Base-by-base conservation (phyloP, 768 basidiomycete genomes). In the Mycena belliarum region DNA sequence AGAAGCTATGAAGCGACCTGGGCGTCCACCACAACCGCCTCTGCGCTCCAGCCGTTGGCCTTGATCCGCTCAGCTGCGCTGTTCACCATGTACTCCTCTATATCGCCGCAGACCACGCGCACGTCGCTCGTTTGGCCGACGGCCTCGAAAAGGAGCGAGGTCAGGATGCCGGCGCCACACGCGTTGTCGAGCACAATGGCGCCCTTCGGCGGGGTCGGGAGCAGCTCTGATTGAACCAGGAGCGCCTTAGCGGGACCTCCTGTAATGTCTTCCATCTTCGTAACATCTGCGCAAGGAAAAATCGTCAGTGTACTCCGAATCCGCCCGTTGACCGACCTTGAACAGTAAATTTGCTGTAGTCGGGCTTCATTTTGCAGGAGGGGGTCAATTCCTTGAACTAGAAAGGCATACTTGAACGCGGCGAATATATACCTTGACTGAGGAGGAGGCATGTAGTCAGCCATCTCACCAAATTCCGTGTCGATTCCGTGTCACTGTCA, bases 261-360 rank as follows among this genome's bases (percentile, higher is more conserved):
- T 11, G 60, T 61, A n/a, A 61, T 52, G 33, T 52, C 54, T 18
- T 61, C 60, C 60, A 61, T 61, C 23, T 49, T 49, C 8, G 47
- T 41, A 5, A 33, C 44, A 26, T 56, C 55, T 56, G 46, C 12
- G 29, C 29, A 32, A 32, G 7, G 12, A 6, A 32, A 32, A 32
- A 6, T 32, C 7, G 29, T 32, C 29, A 32, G 29, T 32, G 12
- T 32, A 32, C 29, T 6, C 12, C 29, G 29, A 32, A n/a, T n/a
- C n/a, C n/a, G n/a, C n/a, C n/a, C n/a, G n/a, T n/a, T 32, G 29
- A 32, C 29, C 12, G 29, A 12, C 29, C 29, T 32, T 32, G 7
- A 6, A 12, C 29, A 32, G 29, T 6, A 32, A 32, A 32, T 32
- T 32, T 32, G 29, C 7, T 12, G 29, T 6, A 32, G 29, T 32